Base-by-base conservation (phyloP, 2,329 filamentous ascomycete genomes). In the Ophiostoma ulmi region DNA sequence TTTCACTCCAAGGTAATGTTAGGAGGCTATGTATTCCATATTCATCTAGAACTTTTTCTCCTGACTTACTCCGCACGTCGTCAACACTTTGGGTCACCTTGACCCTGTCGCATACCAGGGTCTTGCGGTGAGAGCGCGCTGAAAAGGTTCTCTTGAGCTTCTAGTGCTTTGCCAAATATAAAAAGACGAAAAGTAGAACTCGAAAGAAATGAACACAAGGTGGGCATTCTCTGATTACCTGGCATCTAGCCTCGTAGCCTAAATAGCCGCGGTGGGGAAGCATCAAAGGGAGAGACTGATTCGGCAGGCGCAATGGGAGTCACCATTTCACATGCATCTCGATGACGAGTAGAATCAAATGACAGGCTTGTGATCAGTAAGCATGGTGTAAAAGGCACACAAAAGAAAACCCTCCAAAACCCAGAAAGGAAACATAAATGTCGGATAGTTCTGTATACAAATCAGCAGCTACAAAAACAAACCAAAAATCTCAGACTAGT, bases 241-340 rank as follows among this genome's bases (percentile, higher is more conserved):
- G 22, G 58, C 55, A 20, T 44, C 41, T 26, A 36, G 38, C 44
- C 36, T 35, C 13, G 69, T 65, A 44, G 65, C 64, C 69, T 70
- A 68, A 70, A 67, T 70, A 67, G 64, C 69, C 48, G 36, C 65
- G 31, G 65, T 68, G 52, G 69, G 31, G 64, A 63, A 61, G 5
- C 14, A 70, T 20, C 64, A 52, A 44, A 69, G 65, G 48, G 41
- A 68, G 17, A 48, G 44, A 67, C 58, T 41, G 58, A 64, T 61
- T 35, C 55, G 26, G 55, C 55, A 61, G 55, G 55, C 22, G 11
- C 22, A 48, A 48, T 48, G 17, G 31, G 26, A 11, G 52, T n/a
- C 36, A n/a, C 52, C 4, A 26, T 58, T 13, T 58, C n/a, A 31
- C n/a, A 31, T 13, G n/a, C 52, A 58, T 58, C 52, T 26, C n/a